phyloP scores from a whole-genome alignment of 495 filamentous ascomycete genomes.

The Aspergillus asperescens region DNA sequence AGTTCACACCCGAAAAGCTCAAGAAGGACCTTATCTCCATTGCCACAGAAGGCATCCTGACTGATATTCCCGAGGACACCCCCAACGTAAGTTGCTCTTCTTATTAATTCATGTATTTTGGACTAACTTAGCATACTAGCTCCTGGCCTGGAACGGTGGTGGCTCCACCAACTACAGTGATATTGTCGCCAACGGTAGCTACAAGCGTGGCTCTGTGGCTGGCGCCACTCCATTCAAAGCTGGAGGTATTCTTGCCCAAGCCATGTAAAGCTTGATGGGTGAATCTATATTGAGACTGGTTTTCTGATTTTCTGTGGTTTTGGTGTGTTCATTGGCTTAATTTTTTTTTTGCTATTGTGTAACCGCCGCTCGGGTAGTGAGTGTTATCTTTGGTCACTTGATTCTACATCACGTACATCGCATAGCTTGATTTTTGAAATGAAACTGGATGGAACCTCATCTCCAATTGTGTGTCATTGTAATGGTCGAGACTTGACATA shows the following conservation, averaged over 20 bases:
- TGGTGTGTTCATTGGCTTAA: not conserved
- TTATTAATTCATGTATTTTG: not conserved
- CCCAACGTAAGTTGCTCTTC: conserved; percentile 56
- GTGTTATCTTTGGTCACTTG: conserved; percentile 12
- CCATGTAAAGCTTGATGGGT: conserved; percentile 6
- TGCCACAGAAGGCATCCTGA: conserved; percentile 72
- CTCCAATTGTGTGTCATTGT: no score
- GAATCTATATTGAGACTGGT: not conserved
- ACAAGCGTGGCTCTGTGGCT: conserved; percentile 20
- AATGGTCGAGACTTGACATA: no score
- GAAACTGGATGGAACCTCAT: not conserved
- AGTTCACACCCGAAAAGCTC: conserved; percentile 88
- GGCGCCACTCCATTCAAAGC: conserved; percentile 24
- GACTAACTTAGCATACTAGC: conserved; percentile 46
- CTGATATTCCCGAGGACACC: conserved; percentile 80
- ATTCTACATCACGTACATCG: conserved; percentile 7
- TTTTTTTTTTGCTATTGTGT: not conserved
- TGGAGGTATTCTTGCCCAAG: conserved; percentile 18
- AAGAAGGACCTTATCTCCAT: conserved; percentile 83
- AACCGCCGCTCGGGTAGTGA: conserved; percentile 2
- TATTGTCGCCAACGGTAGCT: conserved; percentile 65
- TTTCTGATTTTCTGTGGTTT: conserved; percentile 1
- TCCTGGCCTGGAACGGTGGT: conserved; percentile 99
- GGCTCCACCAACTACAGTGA: conserved; percentile 83
- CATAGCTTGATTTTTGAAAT: not conserved